A percentile compares a stretch with the other conserved stretches of the same genome.
phyloP scores from a whole-genome alignment of 2,329 filamentous ascomycete species.

The Neophaeococcomyces mojaviensis region DNA sequence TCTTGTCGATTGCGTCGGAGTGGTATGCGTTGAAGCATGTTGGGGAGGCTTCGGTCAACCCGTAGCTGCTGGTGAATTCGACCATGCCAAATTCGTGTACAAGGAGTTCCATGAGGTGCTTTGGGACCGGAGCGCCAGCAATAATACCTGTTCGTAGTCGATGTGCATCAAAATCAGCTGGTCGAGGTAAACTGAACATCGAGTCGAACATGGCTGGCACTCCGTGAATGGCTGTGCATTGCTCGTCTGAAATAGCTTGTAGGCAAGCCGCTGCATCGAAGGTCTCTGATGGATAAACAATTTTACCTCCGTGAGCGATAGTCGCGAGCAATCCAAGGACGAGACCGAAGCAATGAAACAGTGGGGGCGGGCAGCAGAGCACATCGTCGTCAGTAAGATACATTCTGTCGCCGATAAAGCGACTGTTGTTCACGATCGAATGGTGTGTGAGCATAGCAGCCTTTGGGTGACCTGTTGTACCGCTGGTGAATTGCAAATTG shows the following conservation, averaged over 20 bases:
- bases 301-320: constrained; percentile 66
- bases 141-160: constrained; percentile 68
- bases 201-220: constrained; percentile 81
- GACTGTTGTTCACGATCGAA: constrained; percentile 57
- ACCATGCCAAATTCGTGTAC: constrained; percentile 66
- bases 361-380: constrained; percentile 72
- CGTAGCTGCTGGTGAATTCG: constrained; percentile 63
- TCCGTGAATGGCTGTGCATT: constrained; percentile 68
- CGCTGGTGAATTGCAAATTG: constrained; percentile 68
- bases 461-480: constrained; percentile 67
- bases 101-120: constrained; percentile 65
- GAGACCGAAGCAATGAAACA: constrained; percentile 81
- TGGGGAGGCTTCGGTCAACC: constrained; percentile 67
- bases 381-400: constrained; percentile 58
- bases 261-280: constrained; percentile 64
- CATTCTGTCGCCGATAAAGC: constrained; percentile 69
- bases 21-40: constrained; percentile 76
- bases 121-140: constrained; percentile 68
- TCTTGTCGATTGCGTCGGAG: constrained; percentile 58
- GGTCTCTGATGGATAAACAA: constrained; percentile 67
- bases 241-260: constrained; percentile 57
- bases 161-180: constrained; percentile 40
- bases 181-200: constrained; percentile 44
- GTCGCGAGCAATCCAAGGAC: constrained; percentile 67
- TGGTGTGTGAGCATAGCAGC: constrained; percentile 68